Conservation (phyloP, 139 green algal genomes). For the Dunaliella sp. region DNA sequence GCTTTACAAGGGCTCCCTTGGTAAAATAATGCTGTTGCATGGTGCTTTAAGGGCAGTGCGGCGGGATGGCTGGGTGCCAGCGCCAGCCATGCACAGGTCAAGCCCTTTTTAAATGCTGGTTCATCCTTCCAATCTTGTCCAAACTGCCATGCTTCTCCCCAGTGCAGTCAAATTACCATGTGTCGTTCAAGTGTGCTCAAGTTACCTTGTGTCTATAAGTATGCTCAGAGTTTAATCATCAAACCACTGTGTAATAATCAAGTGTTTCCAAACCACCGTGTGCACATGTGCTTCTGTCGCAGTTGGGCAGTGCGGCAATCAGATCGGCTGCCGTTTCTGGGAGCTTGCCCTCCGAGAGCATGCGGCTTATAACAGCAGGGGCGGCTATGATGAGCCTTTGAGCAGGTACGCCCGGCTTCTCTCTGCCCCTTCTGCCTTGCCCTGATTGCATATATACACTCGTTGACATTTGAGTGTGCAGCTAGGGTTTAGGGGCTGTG, state of each 20-base stretch:
- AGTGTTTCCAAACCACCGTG: background rate
- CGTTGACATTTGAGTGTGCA: too few relatives aligned
- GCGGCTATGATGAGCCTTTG: slow-evolving; percentile 71
- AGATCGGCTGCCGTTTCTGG: slow-evolving; percentile 98
- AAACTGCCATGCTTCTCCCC: background rate
- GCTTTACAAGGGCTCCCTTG: background rate
- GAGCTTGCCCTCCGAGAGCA: slow-evolving; percentile 78
- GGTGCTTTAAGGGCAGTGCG: background rate
- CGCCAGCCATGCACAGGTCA: background rate
- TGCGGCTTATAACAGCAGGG: slow-evolving; percentile 62
- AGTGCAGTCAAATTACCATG: background rate
- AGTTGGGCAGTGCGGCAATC: slow-evolving; percentile 97
- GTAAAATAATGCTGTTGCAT: background rate
- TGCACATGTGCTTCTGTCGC: slow-evolving; percentile 82
- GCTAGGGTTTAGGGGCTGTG: too few relatives aligned
- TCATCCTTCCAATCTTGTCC: background rate
- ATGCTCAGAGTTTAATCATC: background rate
- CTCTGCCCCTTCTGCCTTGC: too few relatives aligned
- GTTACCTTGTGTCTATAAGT: background rate
- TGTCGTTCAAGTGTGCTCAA: background rate
- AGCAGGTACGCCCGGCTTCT: too few relatives aligned
- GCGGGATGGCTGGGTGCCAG: background rate
- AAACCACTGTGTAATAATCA: background rate
- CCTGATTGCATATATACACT: too few relatives aligned
- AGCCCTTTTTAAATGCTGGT: background rate